Base-by-base conservation (phyloP, 805 yeast species). In the Wickerhamiella nectarea region DNA sequence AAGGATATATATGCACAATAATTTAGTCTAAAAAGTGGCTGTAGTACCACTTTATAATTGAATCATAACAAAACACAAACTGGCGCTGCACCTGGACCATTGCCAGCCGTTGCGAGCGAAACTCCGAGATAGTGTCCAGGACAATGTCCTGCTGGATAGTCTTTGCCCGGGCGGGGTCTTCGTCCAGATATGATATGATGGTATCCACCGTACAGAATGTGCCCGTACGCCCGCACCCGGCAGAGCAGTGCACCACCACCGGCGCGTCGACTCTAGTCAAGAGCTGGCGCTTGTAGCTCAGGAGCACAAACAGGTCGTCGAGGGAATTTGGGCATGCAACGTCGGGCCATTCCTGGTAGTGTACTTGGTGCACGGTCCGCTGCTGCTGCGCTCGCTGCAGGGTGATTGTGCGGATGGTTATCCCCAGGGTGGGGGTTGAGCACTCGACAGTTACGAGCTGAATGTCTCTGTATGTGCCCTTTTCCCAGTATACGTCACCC, bases 181-280 rank as follows among this genome's bases (percentile, higher is more conserved):
- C 10, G n/a, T 38, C 53, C 63, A 72, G 62, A 25, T 66, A 60
- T 49, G 70, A 72, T 10, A 70, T 60, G 10, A 61, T 52, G 36
- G 60, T 50, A 54, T 67, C 59, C 50, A 63, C 51, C 34, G 69
- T 46, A 52, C 66, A 80, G 57, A 82, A 79, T 2, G 95, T 82
- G 2, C 98, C 98, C 0, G 97, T 89, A 46, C 98, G 70, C 8
- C 98, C 98, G 61, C 95, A 89, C 0, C 98, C 98, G 2, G 97
- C 97, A 11, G 94, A 80, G 60, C 98, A 89, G 63, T 89, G 97
- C 34, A 81, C 84, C 36, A 85, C 56, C 2, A 76, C 71, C 14
- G 44, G 43, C 6, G 28, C 44, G 15, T 40, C 22, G 20, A 12
- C 41, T 19, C 38, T 31, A 10, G 14, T n/a, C 42, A 67, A 55